Conservation (phyloP, 2,329 filamentous ascomycete species). For the Trichoderma asperellum region DNA sequence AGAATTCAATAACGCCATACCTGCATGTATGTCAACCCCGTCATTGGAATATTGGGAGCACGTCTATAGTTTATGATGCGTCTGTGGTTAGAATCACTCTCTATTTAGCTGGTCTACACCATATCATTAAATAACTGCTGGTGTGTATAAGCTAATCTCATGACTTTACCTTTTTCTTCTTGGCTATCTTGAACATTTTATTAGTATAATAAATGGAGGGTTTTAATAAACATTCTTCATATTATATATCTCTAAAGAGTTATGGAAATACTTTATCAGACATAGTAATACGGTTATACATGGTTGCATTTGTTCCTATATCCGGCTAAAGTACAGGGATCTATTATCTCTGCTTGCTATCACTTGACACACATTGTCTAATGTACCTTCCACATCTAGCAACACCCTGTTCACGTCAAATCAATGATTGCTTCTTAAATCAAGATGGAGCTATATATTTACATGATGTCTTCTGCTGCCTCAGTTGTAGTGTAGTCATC, state of each 20-base stretch:
- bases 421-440: neutral
- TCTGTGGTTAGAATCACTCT: neutral
- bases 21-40: neutral
- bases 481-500: neutral
- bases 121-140: neutral
- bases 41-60: neutral
- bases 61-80: too few species aligned
- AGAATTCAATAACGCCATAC: neutral
- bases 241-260: neutral
- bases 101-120: neutral
- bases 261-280: neutral
- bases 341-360: neutral
- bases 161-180: neutral
- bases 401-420: neutral
- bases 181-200: neutral
- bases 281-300: neutral
- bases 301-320: neutral
- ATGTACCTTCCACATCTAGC: conserved; percentile 12
- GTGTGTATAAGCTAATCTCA: neutral
- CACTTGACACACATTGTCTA: conserved; percentile 9
- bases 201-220: neutral
- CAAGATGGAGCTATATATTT: neutral
- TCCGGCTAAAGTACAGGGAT: conserved; percentile 1
- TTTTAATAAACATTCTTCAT: neutral
- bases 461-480: neutral